Percentiles rank a stretch among this genome's conserved stretches.
Evolutionary conservation across 2,329 filamentous ascomycete genomes (phyloP).

Genomic region (Penicillium sp.): DNA sequence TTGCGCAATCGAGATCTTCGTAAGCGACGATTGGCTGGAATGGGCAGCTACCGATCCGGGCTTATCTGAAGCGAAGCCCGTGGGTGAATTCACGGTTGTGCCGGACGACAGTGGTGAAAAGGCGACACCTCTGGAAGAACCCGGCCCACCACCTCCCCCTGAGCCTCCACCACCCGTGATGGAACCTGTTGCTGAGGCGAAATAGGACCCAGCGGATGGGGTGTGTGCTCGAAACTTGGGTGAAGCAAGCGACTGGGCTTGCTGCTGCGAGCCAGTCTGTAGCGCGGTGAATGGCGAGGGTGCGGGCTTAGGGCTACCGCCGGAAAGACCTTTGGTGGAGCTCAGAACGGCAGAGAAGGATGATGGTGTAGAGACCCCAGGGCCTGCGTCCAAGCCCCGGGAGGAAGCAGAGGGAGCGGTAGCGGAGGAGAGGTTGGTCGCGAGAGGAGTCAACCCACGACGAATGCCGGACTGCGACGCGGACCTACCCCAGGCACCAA

Average conservation of each 20-base stretch:
- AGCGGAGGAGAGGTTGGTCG: constrained; percentile 50
- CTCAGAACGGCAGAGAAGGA: constrained; percentile 55
- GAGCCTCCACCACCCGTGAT: constrained; percentile 52
- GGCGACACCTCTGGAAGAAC: constrained; percentile 56
- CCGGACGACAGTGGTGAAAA: constrained; percentile 61
- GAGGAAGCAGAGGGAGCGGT: constrained; percentile 43
- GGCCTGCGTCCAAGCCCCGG: constrained; percentile 43
- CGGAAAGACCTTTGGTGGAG: constrained; percentile 50
- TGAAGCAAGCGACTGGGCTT: constrained; percentile 55
- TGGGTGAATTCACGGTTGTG: constrained; percentile 54
- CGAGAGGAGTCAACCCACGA: constrained; percentile 59
- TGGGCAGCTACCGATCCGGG: constrained; percentile 42
- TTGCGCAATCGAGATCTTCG: constrained; percentile 93
- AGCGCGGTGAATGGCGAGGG: constrained; percentile 56
- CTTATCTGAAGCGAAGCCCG: constrained; percentile 54
- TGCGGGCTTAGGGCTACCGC: constrained; percentile 55
- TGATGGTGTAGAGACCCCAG: constrained; percentile 49
- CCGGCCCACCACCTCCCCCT: constrained; percentile 55
- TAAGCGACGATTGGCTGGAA: constrained; percentile 63
- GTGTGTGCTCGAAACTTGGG: constrained; percentile 56
- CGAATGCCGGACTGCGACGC: constrained; percentile 56
- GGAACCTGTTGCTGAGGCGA: constrained; percentile 57
- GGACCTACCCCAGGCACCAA: constrained; percentile 58
- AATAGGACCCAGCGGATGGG: constrained; percentile 55
- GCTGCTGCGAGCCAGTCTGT: constrained; percentile 56